A percentile compares a stretch with the other conserved stretches of the same genome.
phyloP scores from a whole-genome alignment of 441 rosid genomes.

The Arabidopsis lyrata region DNA sequence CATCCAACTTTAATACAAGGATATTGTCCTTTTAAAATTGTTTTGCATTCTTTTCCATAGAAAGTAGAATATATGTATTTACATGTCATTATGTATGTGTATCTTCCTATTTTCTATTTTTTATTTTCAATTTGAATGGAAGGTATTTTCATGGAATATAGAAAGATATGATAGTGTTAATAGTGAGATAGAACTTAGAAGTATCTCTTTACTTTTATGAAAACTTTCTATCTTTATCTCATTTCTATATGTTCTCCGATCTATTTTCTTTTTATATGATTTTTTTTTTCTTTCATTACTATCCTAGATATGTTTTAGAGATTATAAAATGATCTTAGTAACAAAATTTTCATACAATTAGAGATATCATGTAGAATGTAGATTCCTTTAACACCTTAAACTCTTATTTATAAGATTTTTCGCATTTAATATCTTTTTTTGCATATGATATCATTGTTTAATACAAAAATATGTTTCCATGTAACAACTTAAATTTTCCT shows the following conservation, averaged over 20 bases:
- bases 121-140: slow-evolving; percentile 1
- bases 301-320: neutral
- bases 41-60: neutral
- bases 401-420: neutral
- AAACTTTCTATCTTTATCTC: neutral
- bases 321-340: too few species aligned
- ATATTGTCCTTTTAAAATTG: neutral
- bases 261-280: neutral
- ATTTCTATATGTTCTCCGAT: neutral
- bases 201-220: neutral
- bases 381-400: neutral
- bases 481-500: neutral
- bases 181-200: neutral
- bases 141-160: neutral
- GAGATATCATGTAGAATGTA: neutral
- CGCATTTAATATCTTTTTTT: neutral
- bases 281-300: neutral
- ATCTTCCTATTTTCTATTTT: slow-evolving; percentile 24
- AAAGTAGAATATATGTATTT: slow-evolving; percentile 12
- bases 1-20: slow-evolving; percentile 11
- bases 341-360: neutral
- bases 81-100: neutral
- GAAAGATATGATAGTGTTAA: neutral
- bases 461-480: neutral
- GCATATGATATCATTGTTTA: neutral